Evolutionary conservation across 2,329 filamentous ascomycete genomes (phyloP).

Genomic region (Microsporum canis): DNA sequence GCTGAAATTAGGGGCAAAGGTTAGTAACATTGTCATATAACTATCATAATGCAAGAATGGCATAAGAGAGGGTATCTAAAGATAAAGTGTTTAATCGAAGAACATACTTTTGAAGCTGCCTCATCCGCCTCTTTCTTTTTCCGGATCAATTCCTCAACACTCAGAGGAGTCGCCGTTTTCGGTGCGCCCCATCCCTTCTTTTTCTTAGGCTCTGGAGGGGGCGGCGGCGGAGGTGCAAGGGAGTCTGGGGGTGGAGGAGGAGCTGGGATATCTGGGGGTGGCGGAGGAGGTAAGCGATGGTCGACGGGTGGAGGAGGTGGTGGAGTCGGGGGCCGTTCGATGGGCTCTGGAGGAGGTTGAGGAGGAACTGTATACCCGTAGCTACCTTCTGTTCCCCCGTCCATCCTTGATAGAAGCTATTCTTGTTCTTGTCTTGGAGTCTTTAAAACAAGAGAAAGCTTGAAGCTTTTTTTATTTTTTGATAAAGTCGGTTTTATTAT

Average conservation of each 20-base stretch:
- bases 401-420: slow-evolving; percentile 22
- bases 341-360: slow-evolving; percentile 27
- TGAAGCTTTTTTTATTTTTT: not conserved
- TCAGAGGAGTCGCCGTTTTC: slow-evolving; percentile 46
- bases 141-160: slow-evolving; percentile 72
- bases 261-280: slow-evolving; percentile 28
- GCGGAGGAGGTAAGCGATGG: slow-evolving; percentile 33
- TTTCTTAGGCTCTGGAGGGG: slow-evolving; percentile 34
- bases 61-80: not conserved
- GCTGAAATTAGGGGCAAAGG: slow-evolving; percentile 33
- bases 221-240: slow-evolving; percentile 32
- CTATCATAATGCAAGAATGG: not conserved
- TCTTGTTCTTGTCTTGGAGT: not conserved
- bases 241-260: slow-evolving; percentile 27
- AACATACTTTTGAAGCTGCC: slow-evolving; percentile 59
- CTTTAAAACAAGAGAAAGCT: not conserved
- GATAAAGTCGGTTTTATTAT: not conserved
- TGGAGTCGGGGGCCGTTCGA: slow-evolving; percentile 30
- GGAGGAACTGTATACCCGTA: slow-evolving; percentile 18
- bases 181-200: slow-evolving; percentile 43
- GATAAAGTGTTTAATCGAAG: not conserved
- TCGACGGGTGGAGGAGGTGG: slow-evolving; percentile 32
- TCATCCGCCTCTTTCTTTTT: slow-evolving; percentile 80
- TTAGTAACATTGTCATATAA: slow-evolving; percentile 12
- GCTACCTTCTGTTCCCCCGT: slow-evolving; percentile 24